Base-by-base conservation (phyloP, 2,329 filamentous ascomycete species). In the Aspergillus udagawae region DNA sequence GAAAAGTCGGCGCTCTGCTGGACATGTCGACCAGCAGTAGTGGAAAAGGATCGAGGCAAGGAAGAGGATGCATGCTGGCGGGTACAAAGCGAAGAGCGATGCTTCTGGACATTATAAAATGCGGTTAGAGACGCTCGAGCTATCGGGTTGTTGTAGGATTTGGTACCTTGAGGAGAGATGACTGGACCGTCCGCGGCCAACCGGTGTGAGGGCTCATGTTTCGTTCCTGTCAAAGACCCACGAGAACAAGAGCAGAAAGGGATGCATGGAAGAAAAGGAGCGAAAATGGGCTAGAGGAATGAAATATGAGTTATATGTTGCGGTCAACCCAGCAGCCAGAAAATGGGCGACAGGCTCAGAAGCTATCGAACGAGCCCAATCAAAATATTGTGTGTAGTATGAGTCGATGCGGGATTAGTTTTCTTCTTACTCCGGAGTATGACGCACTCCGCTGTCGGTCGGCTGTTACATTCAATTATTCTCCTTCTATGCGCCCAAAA, bases 141-240 rank as follows among this genome's bases (percentile, higher is more conserved):
- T n/a, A n/a, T 47, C 20, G 29, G 55, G 48, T 57, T 51, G 49
- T 44, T 56, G 44, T 45, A 4, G 4, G 42, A 17, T 45, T 23
- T 1, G 8, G 44, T 60, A 71, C 73, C 68, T 66, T 70, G 44
- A 66, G 62, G 48, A 66, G 60, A 20, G 66, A 63, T 54, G 64
- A 64, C 61, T 67, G 66, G 47, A 67, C 63, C 51, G 68, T 67
- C 58, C 68, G 65, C 54, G 69, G 67, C 66, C 65, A 69, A 48
- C 73, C 56, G 53, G 69, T 64, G 62, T 67, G 69, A 51, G 67
- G 67, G 67, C 64, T 72, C 73, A 76, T 76, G 65, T 71, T 67
- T 65, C 58, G 60, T 57, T 56, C 25, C 49, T 42, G 55, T 55
- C 52, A 49, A 55, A 53, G 48, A 61, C 42, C 38, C 49, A 29